A percentile compares a stretch with the other conserved stretches of the same genome.
These are phyloP conservation scores for Platanthera guangdongensis DNA, from an alignment of 106 monocot genomes.

Conservation along the genomic window DNA sequence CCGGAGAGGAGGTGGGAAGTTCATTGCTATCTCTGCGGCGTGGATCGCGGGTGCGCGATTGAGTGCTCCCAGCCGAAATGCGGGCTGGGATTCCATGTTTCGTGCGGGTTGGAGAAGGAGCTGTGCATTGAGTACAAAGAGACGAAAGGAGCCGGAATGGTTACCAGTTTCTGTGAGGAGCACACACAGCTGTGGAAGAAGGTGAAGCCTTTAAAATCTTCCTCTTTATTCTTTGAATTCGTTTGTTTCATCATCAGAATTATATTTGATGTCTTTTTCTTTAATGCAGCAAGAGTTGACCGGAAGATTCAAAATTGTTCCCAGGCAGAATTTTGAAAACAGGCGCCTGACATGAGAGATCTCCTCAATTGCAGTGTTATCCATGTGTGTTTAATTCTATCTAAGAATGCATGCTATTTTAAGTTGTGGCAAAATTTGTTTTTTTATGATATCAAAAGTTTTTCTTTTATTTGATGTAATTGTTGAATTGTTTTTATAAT, in stretches of 20 bases:
- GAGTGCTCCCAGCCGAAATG: slow-evolving; percentile 80
- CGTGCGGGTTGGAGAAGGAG: slow-evolving; percentile 55
- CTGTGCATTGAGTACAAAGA: slow-evolving; percentile 70
- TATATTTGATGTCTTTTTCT: too few relatives aligned
- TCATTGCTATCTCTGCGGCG: slow-evolving; percentile 52
- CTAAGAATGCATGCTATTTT: too few relatives aligned
- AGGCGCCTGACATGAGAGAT: too few relatives aligned
- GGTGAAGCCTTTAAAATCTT: too few relatives aligned
- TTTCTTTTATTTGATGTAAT: too few relatives aligned
- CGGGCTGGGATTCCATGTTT: slow-evolving; percentile 61
- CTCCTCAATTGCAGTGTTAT: too few relatives aligned
- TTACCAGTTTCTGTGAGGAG: slow-evolving; percentile 66
- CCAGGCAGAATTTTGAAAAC: slow-evolving; percentile 20
- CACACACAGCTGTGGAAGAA: slow-evolving; percentile 83
- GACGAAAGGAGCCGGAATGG: slow-evolving; percentile 45
- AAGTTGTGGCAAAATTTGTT: too few relatives aligned
- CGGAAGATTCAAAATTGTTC: slow-evolving; percentile 82
- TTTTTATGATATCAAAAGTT: too few relatives aligned
- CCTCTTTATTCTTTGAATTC: too few relatives aligned
- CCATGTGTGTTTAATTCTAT: too few relatives aligned
- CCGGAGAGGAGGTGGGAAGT: slow-evolving; percentile 31
- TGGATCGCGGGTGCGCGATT: slow-evolving; percentile 44
- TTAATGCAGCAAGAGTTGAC: slow-evolving; percentile 71
- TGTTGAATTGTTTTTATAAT: too few relatives aligned
- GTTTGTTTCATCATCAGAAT: background rate